Percentiles rank a stretch among this genome's conserved stretches.
Conservation (phyloP, 129 eudicot species). For the Tanacetum coccineum region DNA sequence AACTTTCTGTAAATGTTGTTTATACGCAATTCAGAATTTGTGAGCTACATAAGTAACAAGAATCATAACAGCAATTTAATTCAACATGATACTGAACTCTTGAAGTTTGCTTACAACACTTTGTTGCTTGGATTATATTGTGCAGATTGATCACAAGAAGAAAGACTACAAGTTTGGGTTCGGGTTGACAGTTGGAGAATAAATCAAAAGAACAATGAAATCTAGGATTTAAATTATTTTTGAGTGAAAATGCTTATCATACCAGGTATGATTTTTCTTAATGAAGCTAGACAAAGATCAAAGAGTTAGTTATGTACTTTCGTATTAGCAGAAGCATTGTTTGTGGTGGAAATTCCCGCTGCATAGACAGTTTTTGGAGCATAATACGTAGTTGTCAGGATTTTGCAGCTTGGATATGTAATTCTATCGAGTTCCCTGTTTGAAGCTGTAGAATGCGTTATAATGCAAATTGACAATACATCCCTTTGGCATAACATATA, state of each 20-base stretch:
- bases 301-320: constrained; percentile 46
- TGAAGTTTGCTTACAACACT: neutral
- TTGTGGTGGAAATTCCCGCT: constrained; percentile 35
- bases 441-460: no score
- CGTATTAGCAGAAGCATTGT: constrained; percentile 23
- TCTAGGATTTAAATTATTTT: constrained; percentile 24
- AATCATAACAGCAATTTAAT: no score
- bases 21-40: no score
- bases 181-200: constrained; percentile 93
- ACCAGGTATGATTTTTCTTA: constrained; percentile 26
- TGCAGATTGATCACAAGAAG: constrained; percentile 88
- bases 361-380: constrained; percentile 32
- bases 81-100: no score
- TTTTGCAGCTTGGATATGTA: constrained; percentile 38
- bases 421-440: constrained; percentile 12
- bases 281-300: constrained; percentile 24
- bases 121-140: constrained; percentile 5
- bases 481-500: no score
- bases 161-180: constrained; percentile 97
- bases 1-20: no score
- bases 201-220: constrained; percentile 15
- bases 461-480: no score
- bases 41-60: no score
- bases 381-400: constrained; percentile 24
- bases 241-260: constrained; percentile 20